Percentiles rank a stretch among this genome's conserved stretches.
Evolutionary conservation across 164 flowering plant genomes (phyloP).

Genomic region (Aristolochia californica): DNA sequence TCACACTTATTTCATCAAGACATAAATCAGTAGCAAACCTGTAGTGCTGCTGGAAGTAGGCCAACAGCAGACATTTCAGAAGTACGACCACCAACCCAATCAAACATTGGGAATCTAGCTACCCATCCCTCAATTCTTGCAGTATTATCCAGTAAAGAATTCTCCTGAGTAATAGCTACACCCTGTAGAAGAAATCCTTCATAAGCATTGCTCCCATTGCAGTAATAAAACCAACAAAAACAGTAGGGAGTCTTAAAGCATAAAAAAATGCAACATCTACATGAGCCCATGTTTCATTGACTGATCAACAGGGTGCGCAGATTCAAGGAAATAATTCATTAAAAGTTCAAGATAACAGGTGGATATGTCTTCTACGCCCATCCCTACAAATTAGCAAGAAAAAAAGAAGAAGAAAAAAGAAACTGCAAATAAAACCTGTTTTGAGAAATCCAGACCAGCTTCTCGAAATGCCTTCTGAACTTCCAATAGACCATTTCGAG

Average conservation of each 20-base stretch:
- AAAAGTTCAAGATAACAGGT: no score
- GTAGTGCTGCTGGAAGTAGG: slow-evolving; percentile 94
- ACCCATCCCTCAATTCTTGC: slow-evolving; percentile 93
- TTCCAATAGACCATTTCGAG: slow-evolving; percentile 93
- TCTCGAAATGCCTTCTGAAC: slow-evolving; percentile 99
- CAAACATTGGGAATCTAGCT: slow-evolving; percentile 97
- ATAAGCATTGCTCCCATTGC: neutral
- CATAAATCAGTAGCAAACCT: slow-evolving; percentile 29
- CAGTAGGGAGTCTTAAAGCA: no score
- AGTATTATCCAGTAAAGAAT: slow-evolving; percentile 84
- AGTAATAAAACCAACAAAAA: no score
- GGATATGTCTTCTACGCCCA: no score
- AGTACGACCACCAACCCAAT: slow-evolving; percentile 99
- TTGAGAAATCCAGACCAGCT: slow-evolving; percentile 89
- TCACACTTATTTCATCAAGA: neutral
- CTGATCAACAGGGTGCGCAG: no score
- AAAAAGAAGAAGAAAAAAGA: slow-evolving; percentile 56
- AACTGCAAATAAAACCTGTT: slow-evolving; percentile 93
- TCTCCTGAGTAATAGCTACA: slow-evolving; percentile 96
- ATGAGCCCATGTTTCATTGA: no score
- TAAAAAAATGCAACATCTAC: no score
- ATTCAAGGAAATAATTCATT: no score
- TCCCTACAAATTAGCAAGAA: neutral
- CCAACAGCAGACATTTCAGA: slow-evolving; percentile 99
- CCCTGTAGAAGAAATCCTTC: slow-evolving; percentile 42